Evolutionary conservation across 768 basidiomycete species (phyloP), one percentile per base, ranked within the genome.

Genomic region (Cystofilobasidium bisporidii): DNA sequence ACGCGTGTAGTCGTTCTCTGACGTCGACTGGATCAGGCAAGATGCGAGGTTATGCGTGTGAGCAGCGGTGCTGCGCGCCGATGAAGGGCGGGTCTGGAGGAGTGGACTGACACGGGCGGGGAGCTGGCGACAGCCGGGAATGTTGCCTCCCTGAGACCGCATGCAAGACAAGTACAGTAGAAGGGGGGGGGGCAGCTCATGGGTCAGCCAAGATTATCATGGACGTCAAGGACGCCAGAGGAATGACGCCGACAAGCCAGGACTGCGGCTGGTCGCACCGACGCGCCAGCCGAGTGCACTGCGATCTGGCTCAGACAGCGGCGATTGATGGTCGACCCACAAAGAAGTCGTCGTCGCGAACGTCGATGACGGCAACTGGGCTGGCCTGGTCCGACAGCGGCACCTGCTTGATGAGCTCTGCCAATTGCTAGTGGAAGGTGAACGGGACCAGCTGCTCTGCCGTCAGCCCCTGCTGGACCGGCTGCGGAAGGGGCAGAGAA

Each of bases 301-400:
- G 10, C 40, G 40, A 41, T n/a, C n/a, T n/a, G n/a, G n/a, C n/a
- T n/a, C n/a, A n/a, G n/a, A n/a, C n/a, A n/a, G n/a, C n/a, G n/a
- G n/a, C n/a, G n/a, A n/a, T n/a, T n/a, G n/a, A n/a, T n/a, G n/a
- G n/a, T n/a, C 58, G 30, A 28, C 60, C 24, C 24, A 61, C 60
- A 14, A 10, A 47, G 22, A 61, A 61, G 45, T 61, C 60, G 45
- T 43, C 45, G 38, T 61, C 60, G 22, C 60, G 40, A 12, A 61
- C 60, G 45, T 61, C 60, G 28, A 61, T 41, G 15, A 61, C 38
- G 24, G 60, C 60, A 41, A 56, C 28, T 2, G 11, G 11, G 26
- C 15, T 9, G 8, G 4, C 14, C 10, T 9, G 28, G 17, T 32
- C 30, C 15, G 26, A 5, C 53, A 56, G 30, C 26, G 53, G 53